phyloP scores from a whole-genome alignment of 345 rosid genomes.

The Lenwebbia sp. region DNA sequence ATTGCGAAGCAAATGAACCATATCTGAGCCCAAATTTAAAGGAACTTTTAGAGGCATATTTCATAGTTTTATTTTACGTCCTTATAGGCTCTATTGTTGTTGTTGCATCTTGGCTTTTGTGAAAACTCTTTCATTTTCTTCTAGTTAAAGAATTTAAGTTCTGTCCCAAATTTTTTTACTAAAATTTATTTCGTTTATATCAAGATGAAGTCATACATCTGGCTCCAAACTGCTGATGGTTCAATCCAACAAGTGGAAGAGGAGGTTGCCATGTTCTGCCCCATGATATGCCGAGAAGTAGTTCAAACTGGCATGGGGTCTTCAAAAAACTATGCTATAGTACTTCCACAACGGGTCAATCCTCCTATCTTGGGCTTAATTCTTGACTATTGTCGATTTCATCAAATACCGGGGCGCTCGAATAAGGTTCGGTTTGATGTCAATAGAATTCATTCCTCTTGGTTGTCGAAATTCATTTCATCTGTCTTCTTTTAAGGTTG shows the following conservation, averaged over 20 bases:
- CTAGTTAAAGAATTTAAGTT: neutral
- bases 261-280: conserved; percentile 91
- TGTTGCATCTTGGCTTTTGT: neutral
- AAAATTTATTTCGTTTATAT: neutral
- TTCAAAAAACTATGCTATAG: conserved; percentile 67
- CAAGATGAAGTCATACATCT: conserved; percentile 66
- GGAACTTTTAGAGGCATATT: neutral
- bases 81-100: neutral
- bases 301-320: conserved; percentile 68
- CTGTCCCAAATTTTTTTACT: neutral
- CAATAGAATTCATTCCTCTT: neutral
- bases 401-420: conserved; percentile 70
- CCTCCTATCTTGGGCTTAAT: conserved; percentile 65
- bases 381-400: conserved; percentile 86
- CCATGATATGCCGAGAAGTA: conserved; percentile 81
- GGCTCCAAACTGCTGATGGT: conserved; percentile 89
- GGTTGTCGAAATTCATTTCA: neutral
- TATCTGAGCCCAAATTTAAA: neutral
- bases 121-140: neutral
- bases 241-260: conserved; percentile 85
- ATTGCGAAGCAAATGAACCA: neutral
- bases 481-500: neutral
- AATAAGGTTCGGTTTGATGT: conserved; percentile 37
- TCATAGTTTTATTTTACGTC: neutral
- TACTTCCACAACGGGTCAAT: conserved; percentile 80